Conservation (phyloP, 1,139 yeast genomes). For the Kluyveromyces sp. region DNA sequence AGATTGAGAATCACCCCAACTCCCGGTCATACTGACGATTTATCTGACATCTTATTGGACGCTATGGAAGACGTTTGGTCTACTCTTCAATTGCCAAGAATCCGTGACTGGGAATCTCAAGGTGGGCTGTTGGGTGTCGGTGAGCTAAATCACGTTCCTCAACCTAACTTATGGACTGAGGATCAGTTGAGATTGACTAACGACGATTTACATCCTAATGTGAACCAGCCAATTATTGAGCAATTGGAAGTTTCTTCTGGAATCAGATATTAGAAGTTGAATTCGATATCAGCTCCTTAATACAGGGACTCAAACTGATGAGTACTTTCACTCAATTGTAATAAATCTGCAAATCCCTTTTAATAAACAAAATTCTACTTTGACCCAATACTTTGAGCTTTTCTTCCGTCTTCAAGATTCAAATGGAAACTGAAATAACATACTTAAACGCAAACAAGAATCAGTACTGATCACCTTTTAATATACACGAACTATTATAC, state of each 20-base stretch:
- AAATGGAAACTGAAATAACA: not conserved
- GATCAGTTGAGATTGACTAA: constrained; percentile 61
- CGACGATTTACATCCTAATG: constrained; percentile 58
- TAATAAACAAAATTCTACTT: not conserved
- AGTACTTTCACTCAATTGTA: too few species aligned
- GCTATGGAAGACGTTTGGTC: constrained; percentile 79
- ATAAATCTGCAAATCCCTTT: too few species aligned
- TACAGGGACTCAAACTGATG: too few species aligned
- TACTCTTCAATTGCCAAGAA: constrained; percentile 67
- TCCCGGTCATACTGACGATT: constrained; percentile 82
- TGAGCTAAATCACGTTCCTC: constrained; percentile 39
- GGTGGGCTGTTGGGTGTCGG: constrained; percentile 95
- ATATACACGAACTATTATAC: too few species aligned
- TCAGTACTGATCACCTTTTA: not conserved
- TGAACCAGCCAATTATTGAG: constrained; percentile 50
- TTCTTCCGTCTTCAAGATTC: not conserved
- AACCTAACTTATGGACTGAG: constrained; percentile 72
- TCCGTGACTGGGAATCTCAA: constrained; percentile 63
- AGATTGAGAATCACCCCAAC: constrained; percentile 96
- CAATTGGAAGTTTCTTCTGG: constrained; percentile 69
- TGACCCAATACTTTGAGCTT: not conserved
- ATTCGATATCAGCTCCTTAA: too few species aligned
- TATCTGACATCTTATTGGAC: constrained; percentile 65
- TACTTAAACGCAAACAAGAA: not conserved
- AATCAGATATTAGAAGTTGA: constrained; percentile 28